Base-by-base conservation (phyloP, 768 basidiomycete genomes). In the Cantharellus cinnabarinus region DNA sequence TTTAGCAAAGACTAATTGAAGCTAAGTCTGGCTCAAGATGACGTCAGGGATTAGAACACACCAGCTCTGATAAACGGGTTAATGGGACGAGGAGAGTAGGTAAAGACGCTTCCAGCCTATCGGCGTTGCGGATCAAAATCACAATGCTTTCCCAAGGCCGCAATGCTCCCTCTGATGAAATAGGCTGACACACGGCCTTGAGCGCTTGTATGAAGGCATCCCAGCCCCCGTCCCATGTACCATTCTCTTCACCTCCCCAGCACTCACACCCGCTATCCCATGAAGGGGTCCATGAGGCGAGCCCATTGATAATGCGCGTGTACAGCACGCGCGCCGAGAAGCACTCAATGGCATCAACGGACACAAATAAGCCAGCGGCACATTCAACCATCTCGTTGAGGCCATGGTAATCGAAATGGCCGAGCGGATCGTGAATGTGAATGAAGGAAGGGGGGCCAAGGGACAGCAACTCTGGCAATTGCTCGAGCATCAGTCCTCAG, bases 61-160 rank as follows among this genome's bases (percentile, higher is more conserved):
- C 87, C 68, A 89, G 66, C 65, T 89, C 87, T 3, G 78, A 71
- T 38, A 89, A 70, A 56, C 85, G 76, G 14, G 83, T 76, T 40
- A 89, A 67, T 42, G 87, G 83, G 5, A 85, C 79, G 1, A 88
- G 59, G 1, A 87, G 66, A 37, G 84, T 81, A 2, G 83, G 77
- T 55, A 84, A 70, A 15, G 67, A 71, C 39, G 81, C 80, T 61
- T 73, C 78, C 61, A 89, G 68, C 50, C 78, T 73, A 67, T 89
- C 85, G 0, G 79, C 81, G n/a, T 74, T 73, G 62, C 85, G 81
- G 44, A 89, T 66, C 3, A 82, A 69, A 48, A 89, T 71, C 5
- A 83, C 77, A 63, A 86, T 58, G 44, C 44, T 10, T 29, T 29
- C 20, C 20, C 20, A 29, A 29, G 20, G 20, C 20, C 20, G 20